Evolutionary conservation across 805 yeast species (phyloP).

Genomic region (Candida vaughaniae): DNA sequence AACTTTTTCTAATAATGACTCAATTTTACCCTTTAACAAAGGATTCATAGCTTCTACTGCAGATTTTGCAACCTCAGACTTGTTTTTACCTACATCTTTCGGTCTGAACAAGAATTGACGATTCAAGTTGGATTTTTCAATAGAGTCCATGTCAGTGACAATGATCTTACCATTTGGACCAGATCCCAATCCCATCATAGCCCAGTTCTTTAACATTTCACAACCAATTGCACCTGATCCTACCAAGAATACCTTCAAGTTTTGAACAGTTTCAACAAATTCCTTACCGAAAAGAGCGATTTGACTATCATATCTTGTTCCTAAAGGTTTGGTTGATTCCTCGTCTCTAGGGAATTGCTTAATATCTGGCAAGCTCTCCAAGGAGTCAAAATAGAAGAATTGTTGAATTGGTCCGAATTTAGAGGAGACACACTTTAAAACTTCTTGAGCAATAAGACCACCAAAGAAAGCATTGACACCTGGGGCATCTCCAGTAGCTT

Average conservation of each 20-base stretch:
- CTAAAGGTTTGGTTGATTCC: conserved; percentile 70
- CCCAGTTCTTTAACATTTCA: conserved; percentile 98
- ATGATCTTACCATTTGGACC: conserved; percentile 84
- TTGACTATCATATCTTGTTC: conserved; percentile 89
- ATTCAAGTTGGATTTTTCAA: conserved; percentile 93
- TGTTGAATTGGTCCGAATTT: conserved; percentile 93
- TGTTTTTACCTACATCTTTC: conserved; percentile 87
- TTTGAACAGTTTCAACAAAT: conserved; percentile 70
- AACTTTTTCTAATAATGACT: conserved; percentile 78
- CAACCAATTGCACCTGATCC: conserved; percentile 99
- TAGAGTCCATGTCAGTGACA: conserved; percentile 91
- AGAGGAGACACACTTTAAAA: conserved; percentile 90
- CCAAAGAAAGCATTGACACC: conserved; percentile 88
- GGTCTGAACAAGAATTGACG: conserved; percentile 96
- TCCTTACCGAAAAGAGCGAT: conserved; percentile 89
- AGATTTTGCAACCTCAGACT: conserved; percentile 84
- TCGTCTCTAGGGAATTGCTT: conserved; percentile 60
- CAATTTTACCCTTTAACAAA: conserved; percentile 73
- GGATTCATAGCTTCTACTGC: conserved; percentile 89
- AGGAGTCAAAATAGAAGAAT: conserved; percentile 88
- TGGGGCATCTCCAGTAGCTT: conserved; percentile 89
- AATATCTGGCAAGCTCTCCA: conserved; percentile 79
- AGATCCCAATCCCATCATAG: conserved; percentile 90
- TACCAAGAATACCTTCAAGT: conserved; percentile 82
- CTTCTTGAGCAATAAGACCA: conserved; percentile 95